Conservation (phyloP, 345 rosid species). For the Bretschneidera sinensis region DNA sequence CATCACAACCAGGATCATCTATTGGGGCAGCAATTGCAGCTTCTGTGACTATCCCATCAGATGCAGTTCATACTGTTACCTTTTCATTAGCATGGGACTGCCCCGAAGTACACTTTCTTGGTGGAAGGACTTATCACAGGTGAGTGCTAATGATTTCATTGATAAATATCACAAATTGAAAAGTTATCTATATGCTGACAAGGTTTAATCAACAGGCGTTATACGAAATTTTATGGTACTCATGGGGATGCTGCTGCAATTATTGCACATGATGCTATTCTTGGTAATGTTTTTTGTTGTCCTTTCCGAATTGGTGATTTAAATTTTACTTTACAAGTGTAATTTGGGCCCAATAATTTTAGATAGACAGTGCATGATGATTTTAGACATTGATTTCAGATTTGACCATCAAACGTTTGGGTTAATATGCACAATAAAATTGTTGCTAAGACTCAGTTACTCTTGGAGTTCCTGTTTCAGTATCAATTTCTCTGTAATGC, state of each 20-base stretch:
- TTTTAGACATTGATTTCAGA: neutral
- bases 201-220: constrained; percentile 48
- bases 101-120: constrained; percentile 62
- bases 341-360: neutral
- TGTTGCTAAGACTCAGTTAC: neutral
- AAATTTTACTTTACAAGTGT: neutral
- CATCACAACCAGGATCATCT: constrained; percentile 73
- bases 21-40: constrained; percentile 96
- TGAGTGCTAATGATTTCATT: constrained; percentile 12
- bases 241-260: constrained; percentile 73
- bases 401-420: neutral
- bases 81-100: constrained; percentile 97
- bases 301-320: neutral
- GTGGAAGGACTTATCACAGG: constrained; percentile 75
- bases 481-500: constrained; percentile 13
- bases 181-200: constrained; percentile 16
- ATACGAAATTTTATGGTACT: constrained; percentile 73
- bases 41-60: constrained; percentile 54
- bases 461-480: neutral
- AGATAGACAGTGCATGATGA: neutral
- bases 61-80: constrained; percentile 44
- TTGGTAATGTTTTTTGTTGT: constrained; percentile 34
- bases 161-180: constrained; percentile 1
- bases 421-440: neutral
- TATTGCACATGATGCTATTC: constrained; percentile 77